These are phyloP conservation scores for Apiotrichum gracile DNA, from an alignment of 1,284 basidiomycete species.

Conservation along the genomic window DNA sequence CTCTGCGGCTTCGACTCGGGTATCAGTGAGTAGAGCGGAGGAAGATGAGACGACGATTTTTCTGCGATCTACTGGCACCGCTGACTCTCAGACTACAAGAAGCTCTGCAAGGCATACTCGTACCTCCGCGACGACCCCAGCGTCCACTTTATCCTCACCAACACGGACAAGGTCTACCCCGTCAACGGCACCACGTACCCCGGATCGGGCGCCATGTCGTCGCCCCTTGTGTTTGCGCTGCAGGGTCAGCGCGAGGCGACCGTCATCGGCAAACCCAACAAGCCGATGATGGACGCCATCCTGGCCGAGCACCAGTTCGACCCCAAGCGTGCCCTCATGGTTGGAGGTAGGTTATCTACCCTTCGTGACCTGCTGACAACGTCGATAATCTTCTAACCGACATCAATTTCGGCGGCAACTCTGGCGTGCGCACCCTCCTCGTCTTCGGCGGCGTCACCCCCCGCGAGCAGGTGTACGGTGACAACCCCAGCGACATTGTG, in stretches of 20 bases:
- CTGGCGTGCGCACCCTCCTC: constrained; percentile 77
- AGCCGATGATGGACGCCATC: constrained; percentile 91
- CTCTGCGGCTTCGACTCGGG: constrained; percentile 69
- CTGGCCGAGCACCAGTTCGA: constrained; percentile 90
- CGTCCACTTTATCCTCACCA: constrained; percentile 85
- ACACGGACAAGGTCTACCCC: constrained; percentile 87
- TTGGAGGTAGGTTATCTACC: constrained; percentile 52
- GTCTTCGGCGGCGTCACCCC: constrained; percentile 87
- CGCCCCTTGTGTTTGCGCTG: constrained; percentile 70
- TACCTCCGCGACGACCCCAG: constrained; percentile 73
- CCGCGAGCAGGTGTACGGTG: constrained; percentile 65
- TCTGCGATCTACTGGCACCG: background rate
- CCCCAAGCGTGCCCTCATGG: constrained; percentile 79
- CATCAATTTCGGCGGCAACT: constrained; percentile 72
- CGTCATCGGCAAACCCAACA: constrained; percentile 84
- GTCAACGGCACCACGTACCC: constrained; percentile 71
- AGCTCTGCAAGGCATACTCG: constrained; percentile 86
- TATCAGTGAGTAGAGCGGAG: constrained; percentile 33
- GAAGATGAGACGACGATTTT: background rate
- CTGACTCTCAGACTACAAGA: constrained; percentile 67
- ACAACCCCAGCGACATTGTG: constrained; percentile 60
- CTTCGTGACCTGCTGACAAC: too few relatives aligned
- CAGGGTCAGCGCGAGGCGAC: constrained; percentile 60
- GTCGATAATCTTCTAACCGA: constrained; percentile 86
- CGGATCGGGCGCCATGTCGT: constrained; percentile 68